A percentile compares a stretch with the other conserved stretches of the same genome.
Conservation (phyloP, 1,139 yeast genomes). For the Nakaseomyces glabratus region DNA sequence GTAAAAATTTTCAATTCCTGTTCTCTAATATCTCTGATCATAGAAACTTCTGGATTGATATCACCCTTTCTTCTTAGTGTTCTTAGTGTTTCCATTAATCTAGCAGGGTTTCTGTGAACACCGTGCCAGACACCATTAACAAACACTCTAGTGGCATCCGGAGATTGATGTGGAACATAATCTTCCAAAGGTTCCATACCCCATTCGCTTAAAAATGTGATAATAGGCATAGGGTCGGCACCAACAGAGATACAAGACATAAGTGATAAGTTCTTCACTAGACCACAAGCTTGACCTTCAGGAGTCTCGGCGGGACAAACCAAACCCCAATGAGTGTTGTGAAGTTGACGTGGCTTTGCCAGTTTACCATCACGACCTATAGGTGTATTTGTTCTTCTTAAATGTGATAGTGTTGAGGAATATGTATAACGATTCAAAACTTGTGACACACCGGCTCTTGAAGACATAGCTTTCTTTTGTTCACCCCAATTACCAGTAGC, state of each 20-base stretch:
- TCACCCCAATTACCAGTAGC: constrained; percentile 99
- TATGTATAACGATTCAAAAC: constrained; percentile 96
- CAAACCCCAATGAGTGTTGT: constrained; percentile 98
- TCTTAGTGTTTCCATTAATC: constrained; percentile 82
- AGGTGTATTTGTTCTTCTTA: constrained; percentile 97
- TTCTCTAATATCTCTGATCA: constrained; percentile 93
- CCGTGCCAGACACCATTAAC: constrained; percentile 99
- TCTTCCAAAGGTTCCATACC: constrained; percentile 98
- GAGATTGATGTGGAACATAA: constrained; percentile 86
- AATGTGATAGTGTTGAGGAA: constrained; percentile 93
- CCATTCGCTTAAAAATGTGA: constrained; percentile 94
- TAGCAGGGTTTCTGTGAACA: constrained; percentile 92
- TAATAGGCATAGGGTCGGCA: constrained; percentile 91
- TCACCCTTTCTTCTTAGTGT: constrained; percentile 92
- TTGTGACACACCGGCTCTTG: constrained; percentile 99
- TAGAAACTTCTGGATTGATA: constrained; percentile 91
- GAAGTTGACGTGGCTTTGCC: constrained; percentile 97
- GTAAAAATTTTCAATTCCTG: constrained; percentile 92
- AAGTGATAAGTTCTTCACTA: constrained; percentile 87
- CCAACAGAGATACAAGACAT: constrained; percentile 99
- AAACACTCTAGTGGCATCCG: constrained; percentile 88
- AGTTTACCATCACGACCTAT: constrained; percentile 98
- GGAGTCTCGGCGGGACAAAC: constrained; percentile 99
- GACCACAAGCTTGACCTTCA: constrained; percentile 99
- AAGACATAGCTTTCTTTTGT: constrained; percentile 97